Evolutionary conservation across 2,329 filamentous ascomycete species (phyloP), one percentile per base, ranked within the genome.

Genomic region (Hypoxylon sp.): DNA sequence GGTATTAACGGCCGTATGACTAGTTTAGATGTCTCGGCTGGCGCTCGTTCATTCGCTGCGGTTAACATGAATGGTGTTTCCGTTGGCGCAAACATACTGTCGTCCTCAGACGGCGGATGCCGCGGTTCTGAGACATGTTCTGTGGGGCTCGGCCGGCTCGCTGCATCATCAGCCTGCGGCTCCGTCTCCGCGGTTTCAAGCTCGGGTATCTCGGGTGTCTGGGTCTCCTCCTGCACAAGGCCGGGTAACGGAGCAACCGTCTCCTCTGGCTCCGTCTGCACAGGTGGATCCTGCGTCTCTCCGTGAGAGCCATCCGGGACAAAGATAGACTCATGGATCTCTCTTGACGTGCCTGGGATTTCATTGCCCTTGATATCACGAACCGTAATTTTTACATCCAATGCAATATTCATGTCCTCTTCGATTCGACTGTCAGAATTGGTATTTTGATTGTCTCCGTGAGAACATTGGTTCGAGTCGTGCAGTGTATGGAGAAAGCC

Each of bases 211-310:
- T 42, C 44, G 13, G 6, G 30, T 14, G 30, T 17, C 13, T 42
- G 58, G 3, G 44, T 31, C n/a, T 48, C 25, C 54, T 44, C 61
- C 25, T 57, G 60, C 1, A 30, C 20, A 13, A 25, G 10, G 14
- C 20, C 49, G 1, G 61, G 42, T 3, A 55, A 35, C 14, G 48
- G 57, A 10, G n/a, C 2, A 35, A n/a, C 6, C 6, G 48, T 22
- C 25, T 69, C 60, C 7, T 60, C 58, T 37, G 8, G n/a, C 31
- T 68, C 44, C 40, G 17, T 37, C 37, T 44, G 37, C 3, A n/a
- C 11, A 30, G 49, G 14, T 5, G 40, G 58, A 53, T 8, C 46
- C 7, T 44, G 61, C 14, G 27, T 30, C 40, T 14, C 14, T 50
- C 61, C 64, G 25, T 46, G 48, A 10, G 10, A 13, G n/a, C 22